Percentiles rank a stretch among this genome's conserved stretches.
These are phyloP conservation scores for Raddia guianensis DNA, from an alignment of 176 grass and related monocot species.

Conservation along the genomic window DNA sequence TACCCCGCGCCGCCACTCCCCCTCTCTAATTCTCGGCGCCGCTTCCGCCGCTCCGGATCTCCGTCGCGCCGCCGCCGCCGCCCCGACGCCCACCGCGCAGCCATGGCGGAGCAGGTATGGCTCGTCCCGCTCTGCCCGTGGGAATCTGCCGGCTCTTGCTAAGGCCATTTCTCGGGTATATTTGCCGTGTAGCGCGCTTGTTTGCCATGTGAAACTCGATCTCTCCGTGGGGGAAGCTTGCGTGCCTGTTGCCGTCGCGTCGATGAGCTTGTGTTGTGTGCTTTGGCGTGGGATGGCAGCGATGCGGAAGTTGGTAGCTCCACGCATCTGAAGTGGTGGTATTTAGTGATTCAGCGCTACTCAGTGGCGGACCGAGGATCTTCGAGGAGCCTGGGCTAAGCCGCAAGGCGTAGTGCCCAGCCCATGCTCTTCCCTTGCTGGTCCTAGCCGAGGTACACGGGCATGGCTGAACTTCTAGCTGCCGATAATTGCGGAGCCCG, in stretches of 20 bases:
- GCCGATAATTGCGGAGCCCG: no score
- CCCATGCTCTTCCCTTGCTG: no score
- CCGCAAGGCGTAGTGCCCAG: no score
- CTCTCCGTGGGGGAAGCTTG: neutral
- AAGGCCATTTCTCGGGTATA: neutral
- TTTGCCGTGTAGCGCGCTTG: neutral
- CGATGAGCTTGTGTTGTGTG: neutral
- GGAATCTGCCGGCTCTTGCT: neutral
- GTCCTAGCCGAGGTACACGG: no score
- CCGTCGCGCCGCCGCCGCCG: conserved; percentile 27
- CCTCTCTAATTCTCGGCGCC: neutral
- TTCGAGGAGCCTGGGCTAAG: no score
- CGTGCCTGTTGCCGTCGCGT: neutral
- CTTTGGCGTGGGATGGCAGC: neutral
- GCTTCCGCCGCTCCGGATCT: conserved; percentile 4
- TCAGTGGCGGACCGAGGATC: no score
- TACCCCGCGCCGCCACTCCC: conserved; percentile 29
- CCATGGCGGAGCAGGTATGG: conserved; percentile 87
- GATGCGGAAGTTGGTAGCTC: neutral
- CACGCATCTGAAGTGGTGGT: neutral
- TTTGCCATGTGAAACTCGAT: neutral
- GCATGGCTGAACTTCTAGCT: no score
- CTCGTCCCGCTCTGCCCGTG: neutral
- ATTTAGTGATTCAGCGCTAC: neutral
- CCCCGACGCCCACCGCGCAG: conserved; percentile 25